These are phyloP conservation scores for Paramyrothecium roridum DNA, from an alignment of 2,329 filamentous ascomycete species.

Conservation along the genomic window DNA sequence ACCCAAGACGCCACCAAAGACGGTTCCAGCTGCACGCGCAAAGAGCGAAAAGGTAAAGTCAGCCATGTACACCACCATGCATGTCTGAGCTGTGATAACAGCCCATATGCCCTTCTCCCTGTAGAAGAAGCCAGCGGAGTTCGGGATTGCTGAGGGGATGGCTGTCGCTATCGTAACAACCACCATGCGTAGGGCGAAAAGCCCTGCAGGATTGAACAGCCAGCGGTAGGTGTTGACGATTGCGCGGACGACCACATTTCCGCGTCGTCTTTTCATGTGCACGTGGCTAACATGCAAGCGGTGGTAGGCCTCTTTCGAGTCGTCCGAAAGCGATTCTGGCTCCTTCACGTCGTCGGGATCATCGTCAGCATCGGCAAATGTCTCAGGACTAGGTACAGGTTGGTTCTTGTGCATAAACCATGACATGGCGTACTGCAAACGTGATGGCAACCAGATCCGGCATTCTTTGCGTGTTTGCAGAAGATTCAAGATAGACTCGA, in stretches of 20 bases:
- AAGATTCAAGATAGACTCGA: constrained; percentile 32
- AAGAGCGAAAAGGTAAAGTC: constrained; percentile 46
- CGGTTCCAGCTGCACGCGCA: constrained; percentile 35
- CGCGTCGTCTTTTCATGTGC: constrained; percentile 11
- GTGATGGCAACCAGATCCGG: constrained; percentile 39
- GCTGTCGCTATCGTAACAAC: constrained; percentile 39
- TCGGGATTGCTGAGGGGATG: constrained; percentile 38
- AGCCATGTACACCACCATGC: constrained; percentile 44
- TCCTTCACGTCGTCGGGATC: constrained; percentile 11
- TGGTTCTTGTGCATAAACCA: constrained; percentile 30
- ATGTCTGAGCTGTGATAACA: constrained; percentile 47
- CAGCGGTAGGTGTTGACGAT: constrained; percentile 32
- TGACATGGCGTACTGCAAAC: constrained; percentile 31
- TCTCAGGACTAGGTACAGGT: constrained; percentile 12
- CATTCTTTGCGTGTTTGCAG: constrained; percentile 28
- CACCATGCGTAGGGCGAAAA: constrained; percentile 46
- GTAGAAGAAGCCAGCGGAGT: constrained; percentile 46
- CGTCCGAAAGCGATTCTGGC: constrained; percentile 19
- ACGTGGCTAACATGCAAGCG: constrained; percentile 28
- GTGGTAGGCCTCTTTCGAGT: constrained; percentile 29
- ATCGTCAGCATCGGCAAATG: constrained; percentile 8
- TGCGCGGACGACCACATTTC: constrained; percentile 14
- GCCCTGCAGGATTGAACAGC: constrained; percentile 37
- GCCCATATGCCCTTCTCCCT: constrained; percentile 50
- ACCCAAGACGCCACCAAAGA: constrained; percentile 43